A percentile compares a stretch with the other conserved stretches of the same genome.
phyloP scores from a whole-genome alignment of 2,329 filamentous ascomycete species.

The Zelopaecilomyces penicillatus region DNA sequence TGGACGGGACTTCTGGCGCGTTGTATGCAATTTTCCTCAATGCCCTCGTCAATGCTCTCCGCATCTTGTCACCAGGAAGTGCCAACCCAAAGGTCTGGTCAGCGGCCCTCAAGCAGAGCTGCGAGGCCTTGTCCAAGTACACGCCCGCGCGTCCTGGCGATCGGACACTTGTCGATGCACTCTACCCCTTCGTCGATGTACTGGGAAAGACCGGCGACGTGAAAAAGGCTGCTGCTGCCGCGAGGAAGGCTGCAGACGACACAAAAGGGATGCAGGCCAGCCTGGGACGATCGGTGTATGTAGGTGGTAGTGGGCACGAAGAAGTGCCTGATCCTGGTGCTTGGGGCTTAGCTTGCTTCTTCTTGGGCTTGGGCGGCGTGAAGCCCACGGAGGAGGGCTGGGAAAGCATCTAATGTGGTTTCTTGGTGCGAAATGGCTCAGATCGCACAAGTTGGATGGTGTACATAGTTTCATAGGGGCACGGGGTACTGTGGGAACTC shows the following conservation, averaged over 20 bases:
- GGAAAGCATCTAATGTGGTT: conserved; percentile 20
- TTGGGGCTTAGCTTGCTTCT: conserved; percentile 67
- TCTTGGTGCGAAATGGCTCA: background rate
- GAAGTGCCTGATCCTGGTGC: conserved; percentile 58
- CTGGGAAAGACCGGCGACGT: conserved; percentile 59
- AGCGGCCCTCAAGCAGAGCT: conserved; percentile 61
- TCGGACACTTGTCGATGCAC: conserved; percentile 80
- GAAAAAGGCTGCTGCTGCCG: conserved; percentile 65
- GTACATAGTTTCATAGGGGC: too few relatives aligned
- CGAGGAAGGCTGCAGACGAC: conserved; percentile 65
- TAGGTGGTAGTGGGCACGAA: conserved; percentile 36
- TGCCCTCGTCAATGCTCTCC: conserved; percentile 60
- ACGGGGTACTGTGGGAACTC: background rate
- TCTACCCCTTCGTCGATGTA: conserved; percentile 76
- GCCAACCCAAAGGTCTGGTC: conserved; percentile 41
- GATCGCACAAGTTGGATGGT: too few relatives aligned
- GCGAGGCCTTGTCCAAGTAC: conserved; percentile 66
- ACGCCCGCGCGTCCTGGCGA: conserved; percentile 87
- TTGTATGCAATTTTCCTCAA: conserved; percentile 81
- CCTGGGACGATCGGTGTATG: conserved; percentile 51
- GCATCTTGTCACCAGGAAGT: conserved; percentile 30
- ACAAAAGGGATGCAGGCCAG: conserved; percentile 92
- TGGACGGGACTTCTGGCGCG: conserved; percentile 56
- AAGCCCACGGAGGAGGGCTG: conserved; percentile 33
- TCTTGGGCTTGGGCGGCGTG: conserved; percentile 61